Base-by-base conservation (phyloP, 306 rosid genomes). In the Mucuna pruriens region DNA sequence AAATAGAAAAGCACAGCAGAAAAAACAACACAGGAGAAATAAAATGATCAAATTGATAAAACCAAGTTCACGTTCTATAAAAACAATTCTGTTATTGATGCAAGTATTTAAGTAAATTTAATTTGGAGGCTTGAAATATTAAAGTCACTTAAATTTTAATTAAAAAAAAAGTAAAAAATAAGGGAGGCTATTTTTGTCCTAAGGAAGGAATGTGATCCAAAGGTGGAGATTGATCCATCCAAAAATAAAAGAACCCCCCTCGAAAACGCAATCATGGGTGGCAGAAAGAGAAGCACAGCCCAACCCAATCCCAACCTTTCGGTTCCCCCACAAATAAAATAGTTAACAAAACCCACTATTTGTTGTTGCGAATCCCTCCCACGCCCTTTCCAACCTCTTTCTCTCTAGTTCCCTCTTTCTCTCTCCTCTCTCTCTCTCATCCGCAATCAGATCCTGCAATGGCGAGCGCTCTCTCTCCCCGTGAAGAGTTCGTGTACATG, bases 401-500 rank as follows among this genome's bases (percentile, higher is more conserved):
- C 77, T 79, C 42, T 52, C 55, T 39, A 1, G 16, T 33, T 67
- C 73, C 39, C 33, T 39, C 5, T 19, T 64, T n/a, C 71, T 55
- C 51, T 45, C 42, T 68, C 17, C 17, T 33, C 60, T 57, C 58
- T 26, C 75, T 80, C 51, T 26, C 58, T 29, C 36, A 23, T 72
- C 71, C 60, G 16, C 7, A 42, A 19, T 57, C 70, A 81, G 86
- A 77, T 83, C 86, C 16, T 8, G 40, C 87, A 84, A 95, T 93
- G 99, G 96, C 98, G 25, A 84, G 83, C 55, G 44, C 92, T 31
- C 84, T 90, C 63, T 77, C 97, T 13, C 88, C 92, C 7, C 97
- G 99, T 7, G 99, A 95, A 79, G 98, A 95, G 88, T 84, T 80
- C 83, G 99, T 95, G 13, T 95, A 95, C 96, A 87, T 95, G 92